Conservation (phyloP, 345 rosid species). For the Pistacia atlantica region DNA sequence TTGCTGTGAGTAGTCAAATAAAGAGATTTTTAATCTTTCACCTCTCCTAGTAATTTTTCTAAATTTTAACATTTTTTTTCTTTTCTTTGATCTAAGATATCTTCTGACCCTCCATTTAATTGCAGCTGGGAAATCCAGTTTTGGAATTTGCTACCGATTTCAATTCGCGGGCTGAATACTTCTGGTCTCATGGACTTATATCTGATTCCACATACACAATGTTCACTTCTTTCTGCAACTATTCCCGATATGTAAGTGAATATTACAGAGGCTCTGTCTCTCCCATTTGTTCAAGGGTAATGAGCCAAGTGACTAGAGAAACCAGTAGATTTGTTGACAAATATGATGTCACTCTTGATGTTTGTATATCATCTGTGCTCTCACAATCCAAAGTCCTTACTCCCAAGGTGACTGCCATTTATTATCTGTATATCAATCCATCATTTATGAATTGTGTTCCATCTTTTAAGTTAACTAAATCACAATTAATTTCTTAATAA, state of each 20-base stretch:
- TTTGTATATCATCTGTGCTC: slow-evolving; percentile 76
- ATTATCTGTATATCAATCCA: slow-evolving; percentile 3
- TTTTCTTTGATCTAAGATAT: neutral
- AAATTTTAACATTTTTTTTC: neutral
- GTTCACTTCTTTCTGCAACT: slow-evolving; percentile 87
- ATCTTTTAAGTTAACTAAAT: neutral
- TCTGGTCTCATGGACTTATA: slow-evolving; percentile 98
- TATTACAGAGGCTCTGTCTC: slow-evolving; percentile 78
- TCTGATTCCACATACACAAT: slow-evolving; percentile 85
- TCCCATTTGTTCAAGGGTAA: slow-evolving; percentile 76
- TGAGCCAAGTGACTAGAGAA: slow-evolving; percentile 78
- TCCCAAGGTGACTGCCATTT: slow-evolving; percentile 56
- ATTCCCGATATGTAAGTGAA: slow-evolving; percentile 88
- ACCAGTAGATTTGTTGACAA: slow-evolving; percentile 91
- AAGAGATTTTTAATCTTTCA: neutral
- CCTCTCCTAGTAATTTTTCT: neutral
- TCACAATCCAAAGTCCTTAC: slow-evolving; percentile 74
- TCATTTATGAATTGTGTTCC: neutral
- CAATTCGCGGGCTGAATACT: slow-evolving; percentile 91
- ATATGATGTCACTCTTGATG: slow-evolving; percentile 96
- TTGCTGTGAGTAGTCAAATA: slow-evolving; percentile 65
- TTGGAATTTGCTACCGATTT: slow-evolving; percentile 85
- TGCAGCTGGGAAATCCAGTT: slow-evolving; percentile 94
- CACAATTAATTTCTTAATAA: neutral
- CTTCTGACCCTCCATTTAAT: neutral